These are phyloP conservation scores for Trapa bicornis DNA, from an alignment of 345 rosid species.

Conservation along the genomic window DNA sequence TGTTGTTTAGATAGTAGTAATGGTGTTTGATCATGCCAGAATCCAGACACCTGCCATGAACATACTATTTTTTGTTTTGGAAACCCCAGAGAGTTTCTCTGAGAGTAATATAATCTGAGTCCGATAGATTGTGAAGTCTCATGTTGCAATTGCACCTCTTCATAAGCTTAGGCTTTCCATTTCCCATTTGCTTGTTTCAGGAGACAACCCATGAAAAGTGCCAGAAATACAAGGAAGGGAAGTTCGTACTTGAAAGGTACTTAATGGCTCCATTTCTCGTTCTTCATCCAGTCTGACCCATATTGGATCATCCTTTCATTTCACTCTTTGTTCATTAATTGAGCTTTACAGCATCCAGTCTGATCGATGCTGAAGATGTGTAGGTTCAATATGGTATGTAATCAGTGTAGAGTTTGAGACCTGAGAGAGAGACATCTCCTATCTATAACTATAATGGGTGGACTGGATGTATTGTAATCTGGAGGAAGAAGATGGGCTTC, in stretches of 20 bases:
- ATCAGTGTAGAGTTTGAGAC: neutral
- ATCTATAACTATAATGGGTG: too few species aligned
- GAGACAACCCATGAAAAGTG: constrained; percentile 58
- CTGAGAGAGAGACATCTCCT: neutral
- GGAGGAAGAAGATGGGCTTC: neutral
- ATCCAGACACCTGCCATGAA: neutral
- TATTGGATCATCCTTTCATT: neutral
- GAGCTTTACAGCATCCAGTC: constrained; percentile 41
- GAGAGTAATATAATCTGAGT: neutral
- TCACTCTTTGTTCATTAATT: constrained; percentile 12
- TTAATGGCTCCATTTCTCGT: neutral
- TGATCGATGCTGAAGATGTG: constrained; percentile 49
- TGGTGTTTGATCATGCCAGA: too few species aligned
- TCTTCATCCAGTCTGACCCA: neutral
- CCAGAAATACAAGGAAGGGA: constrained; percentile 79
- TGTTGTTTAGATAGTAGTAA: neutral
- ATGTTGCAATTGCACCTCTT: neutral
- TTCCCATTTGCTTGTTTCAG: constrained; percentile 21
- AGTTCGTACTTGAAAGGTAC: constrained; percentile 76
- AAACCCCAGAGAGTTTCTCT: constrained; percentile 3
- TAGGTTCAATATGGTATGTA: neutral
- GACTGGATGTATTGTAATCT: too few species aligned
- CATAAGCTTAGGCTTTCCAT: neutral
- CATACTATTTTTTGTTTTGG: neutral
- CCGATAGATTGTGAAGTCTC: neutral